Evolutionary conservation across 768 basidiomycete species (phyloP), one percentile per base, ranked within the genome.

Genomic region (Kwoniella pini): DNA sequence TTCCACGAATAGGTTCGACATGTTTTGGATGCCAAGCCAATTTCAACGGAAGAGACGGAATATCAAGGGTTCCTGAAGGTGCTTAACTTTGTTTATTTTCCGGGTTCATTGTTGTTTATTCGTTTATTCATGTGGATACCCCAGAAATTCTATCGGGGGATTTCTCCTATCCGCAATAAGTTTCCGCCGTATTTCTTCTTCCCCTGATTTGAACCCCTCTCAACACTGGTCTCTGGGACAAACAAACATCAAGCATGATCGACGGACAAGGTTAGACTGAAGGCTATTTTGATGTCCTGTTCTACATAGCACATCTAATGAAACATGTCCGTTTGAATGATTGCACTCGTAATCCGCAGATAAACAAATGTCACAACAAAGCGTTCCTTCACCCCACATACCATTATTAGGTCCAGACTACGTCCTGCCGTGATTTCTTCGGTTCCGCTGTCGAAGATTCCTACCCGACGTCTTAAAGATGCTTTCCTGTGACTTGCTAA

Each of bases 201-300:
- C 26, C 12, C 1, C 26, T n/a, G n/a, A n/a, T n/a, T n/a, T n/a
- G n/a, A n/a, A n/a, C n/a, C n/a, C n/a, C n/a, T n/a, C n/a, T n/a
- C n/a, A n/a, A n/a, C n/a, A n/a, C n/a, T n/a, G n/a, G n/a, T n/a
- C n/a, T n/a, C n/a, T n/a, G n/a, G n/a, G n/a, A 17, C 11, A 31
- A 26, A 22, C n/a, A 49, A 50, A 1, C 27, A 50, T 31, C 17
- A 50, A 36, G 0, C 17, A 31, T 21, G 48, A 50, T 50, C 48
- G 48, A 50, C 48, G 48, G 48, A 50, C 48, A 33, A 33, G 48
- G 48, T 33, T 50, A 50, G 48, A 30, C 15, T 30, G n/a, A 50
- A 50, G 28, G 13, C 31, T 50, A 50, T 50, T 28, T 13, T 28
- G 2, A 9, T 13, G 5, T n/a, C 22, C 17, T 27, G 21, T 31